phyloP scores from a whole-genome alignment of 2,329 filamentous ascomycete genomes.

The Pleurostoma richardsiae region DNA sequence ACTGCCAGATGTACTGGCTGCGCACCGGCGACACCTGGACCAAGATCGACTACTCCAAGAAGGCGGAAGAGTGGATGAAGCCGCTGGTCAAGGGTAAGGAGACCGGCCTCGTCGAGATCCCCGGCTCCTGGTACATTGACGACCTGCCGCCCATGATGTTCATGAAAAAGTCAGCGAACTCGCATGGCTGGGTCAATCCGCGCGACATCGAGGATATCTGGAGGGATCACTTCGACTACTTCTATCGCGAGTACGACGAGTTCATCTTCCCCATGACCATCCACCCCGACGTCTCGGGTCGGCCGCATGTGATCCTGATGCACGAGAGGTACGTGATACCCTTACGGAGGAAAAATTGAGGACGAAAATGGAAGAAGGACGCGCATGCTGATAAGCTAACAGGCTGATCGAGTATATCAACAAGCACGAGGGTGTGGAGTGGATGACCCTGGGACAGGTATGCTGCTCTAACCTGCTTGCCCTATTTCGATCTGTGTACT shows the following conservation, averaged over 20 bases:
- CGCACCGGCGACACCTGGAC: constrained; percentile 61
- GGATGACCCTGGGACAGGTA: constrained; percentile 10
- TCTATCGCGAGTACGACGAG: constrained; percentile 70
- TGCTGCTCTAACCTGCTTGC: background rate
- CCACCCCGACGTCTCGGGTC: constrained; percentile 67
- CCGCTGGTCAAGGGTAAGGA: constrained; percentile 52
- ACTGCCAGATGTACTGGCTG: constrained; percentile 60
- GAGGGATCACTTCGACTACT: constrained; percentile 66
- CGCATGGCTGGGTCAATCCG: constrained; percentile 56
- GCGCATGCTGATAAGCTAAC: background rate
- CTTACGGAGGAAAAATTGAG: background rate
- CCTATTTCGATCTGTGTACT: background rate
- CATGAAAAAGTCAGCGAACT: constrained; percentile 60
- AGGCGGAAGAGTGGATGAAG: constrained; percentile 62
- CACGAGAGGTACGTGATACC: constrained; percentile 51
- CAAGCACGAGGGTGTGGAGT: constrained; percentile 9
- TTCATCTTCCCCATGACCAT: constrained; percentile 75
- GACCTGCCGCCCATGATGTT: constrained; percentile 68
- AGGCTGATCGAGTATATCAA: constrained; percentile 16
- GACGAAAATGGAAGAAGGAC: too few species aligned
- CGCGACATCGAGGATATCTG: constrained; percentile 60
- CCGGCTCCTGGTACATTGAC: constrained; percentile 60
- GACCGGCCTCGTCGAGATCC: constrained; percentile 64
- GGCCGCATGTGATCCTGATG: constrained; percentile 69
- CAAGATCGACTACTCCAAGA: constrained; percentile 61